Conservation (phyloP, 2,329 filamentous ascomycete genomes). For the Penicillium thymicola region DNA sequence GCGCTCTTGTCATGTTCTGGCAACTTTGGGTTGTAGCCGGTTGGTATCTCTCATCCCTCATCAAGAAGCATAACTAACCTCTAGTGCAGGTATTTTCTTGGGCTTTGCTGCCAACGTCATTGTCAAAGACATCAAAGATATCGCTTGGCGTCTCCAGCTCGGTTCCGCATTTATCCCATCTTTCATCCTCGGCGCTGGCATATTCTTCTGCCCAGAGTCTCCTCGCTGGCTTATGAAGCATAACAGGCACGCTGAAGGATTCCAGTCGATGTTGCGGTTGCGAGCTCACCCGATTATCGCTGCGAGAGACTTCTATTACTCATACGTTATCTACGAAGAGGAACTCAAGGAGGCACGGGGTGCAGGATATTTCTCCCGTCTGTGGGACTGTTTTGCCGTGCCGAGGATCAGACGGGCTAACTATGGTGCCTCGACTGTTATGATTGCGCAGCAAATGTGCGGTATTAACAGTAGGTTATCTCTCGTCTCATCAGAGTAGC, state of each 20-base stretch:
- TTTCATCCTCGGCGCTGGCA: conserved; percentile 47
- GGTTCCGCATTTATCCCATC: conserved; percentile 63
- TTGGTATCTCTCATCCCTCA: neutral
- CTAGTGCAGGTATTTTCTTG: conserved; percentile 55
- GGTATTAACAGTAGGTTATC: conserved; percentile 40
- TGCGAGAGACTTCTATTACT: conserved; percentile 61
- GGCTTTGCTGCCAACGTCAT: conserved; percentile 63
- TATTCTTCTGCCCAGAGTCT: conserved; percentile 29
- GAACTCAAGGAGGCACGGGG: conserved; percentile 41
- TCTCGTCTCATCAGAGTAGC: conserved; percentile 42
- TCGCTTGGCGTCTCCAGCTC: conserved; percentile 62
- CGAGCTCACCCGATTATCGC: conserved; percentile 38
- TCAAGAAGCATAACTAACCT: neutral
- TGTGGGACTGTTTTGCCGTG: conserved; percentile 49
- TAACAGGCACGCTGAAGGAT: conserved; percentile 12
- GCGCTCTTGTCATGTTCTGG: conserved; percentile 55
- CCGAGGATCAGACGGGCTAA: conserved; percentile 58
- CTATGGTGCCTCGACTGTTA: conserved; percentile 71
- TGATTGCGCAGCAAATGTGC: conserved; percentile 72
- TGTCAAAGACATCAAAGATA: conserved; percentile 57
- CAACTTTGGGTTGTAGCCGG: conserved; percentile 39
- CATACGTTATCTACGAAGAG: conserved; percentile 49
- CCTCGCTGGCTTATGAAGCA: conserved; percentile 29
- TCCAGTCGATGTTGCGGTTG: conserved; percentile 18
- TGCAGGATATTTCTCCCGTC: conserved; percentile 58